Base-by-base conservation (phyloP, 176 grass and related monocot genomes). In the Zoysia pacifica region DNA sequence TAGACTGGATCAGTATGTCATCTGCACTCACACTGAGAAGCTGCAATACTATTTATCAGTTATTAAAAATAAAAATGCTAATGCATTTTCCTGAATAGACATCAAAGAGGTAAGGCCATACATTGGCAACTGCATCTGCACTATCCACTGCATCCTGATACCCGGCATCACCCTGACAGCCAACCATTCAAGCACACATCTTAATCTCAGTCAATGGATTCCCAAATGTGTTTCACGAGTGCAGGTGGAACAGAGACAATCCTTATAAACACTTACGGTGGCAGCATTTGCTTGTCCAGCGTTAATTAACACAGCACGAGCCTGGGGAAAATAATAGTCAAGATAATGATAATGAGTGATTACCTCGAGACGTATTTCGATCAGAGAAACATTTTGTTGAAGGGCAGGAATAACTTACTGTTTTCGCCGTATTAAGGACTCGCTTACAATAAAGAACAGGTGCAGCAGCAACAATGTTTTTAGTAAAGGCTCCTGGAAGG, bases 211-310 rank as follows among this genome's bases (percentile, higher is more conserved):
- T 36, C 41, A 58, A 18, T 56, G 59, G 41, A 39, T 65, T 55
- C 68, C 51, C 7, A 43, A 47, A 77, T 67, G 49, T 62, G 76
- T 42, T 76, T 47, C 48, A 69, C 7, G 70, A 76, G 37, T 11
- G 8, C 6, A 0, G 37, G 5, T 55, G 48, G 37, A 86, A 36
- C 39, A 36, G 8, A 42, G 48, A 78, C 13, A 77, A 70, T 69
- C 66, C 36, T 86, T n/a, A 67, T 52, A 66, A 82, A 69, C 11
- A 91, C 95, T 98, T 89, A 98, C 95, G 44, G 95, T 98, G 50
- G 95, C 95, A 79, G 92, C 92, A 91, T 98, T 98, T 84, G 95
- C 95, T 88, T 98, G 95, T 44, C 95, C 95, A 87, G 95, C 92
- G 44, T 98, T 98, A 81, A 88, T 80, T 83, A 98, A 79, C 80